Percentiles rank a stretch among this genome's conserved stretches.
phyloP scores from a whole-genome alignment of 1,284 basidiomycete genomes.

The Tilletia setariae region DNA sequence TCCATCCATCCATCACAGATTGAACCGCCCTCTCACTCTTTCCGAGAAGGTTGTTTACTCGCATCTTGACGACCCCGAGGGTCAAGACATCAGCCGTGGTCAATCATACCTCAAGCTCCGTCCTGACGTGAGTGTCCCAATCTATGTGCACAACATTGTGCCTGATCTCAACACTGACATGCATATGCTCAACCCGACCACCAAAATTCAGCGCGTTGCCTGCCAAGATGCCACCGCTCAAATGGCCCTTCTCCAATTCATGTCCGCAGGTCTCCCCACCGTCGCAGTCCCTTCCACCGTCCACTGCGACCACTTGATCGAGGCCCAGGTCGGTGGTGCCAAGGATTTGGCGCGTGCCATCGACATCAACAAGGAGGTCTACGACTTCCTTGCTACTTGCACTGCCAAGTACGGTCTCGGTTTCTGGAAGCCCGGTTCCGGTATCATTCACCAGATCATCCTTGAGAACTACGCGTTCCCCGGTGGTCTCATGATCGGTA shows the following conservation, averaged over 20 bases:
- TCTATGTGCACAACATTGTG: neutral
- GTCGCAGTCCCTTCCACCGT: conserved; percentile 85
- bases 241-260: conserved; percentile 99
- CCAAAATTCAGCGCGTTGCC: conserved; percentile 86
- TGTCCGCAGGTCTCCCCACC: conserved; percentile 85
- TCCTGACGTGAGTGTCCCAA: conserved; percentile 44
- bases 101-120: conserved; percentile 53
- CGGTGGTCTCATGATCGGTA: conserved; percentile 98
- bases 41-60: conserved; percentile 55
- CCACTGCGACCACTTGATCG: conserved; percentile 98
- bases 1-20: conserved; percentile 27
- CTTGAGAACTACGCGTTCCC: conserved; percentile 99
- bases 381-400: conserved; percentile 97
- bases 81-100: conserved; percentile 47
- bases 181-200: conserved; percentile 18
- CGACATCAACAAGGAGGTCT: conserved; percentile 96
- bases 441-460: conserved; percentile 68
- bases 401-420: conserved; percentile 98
- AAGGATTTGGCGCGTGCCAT: conserved; percentile 91
- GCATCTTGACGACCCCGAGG: conserved; percentile 51
- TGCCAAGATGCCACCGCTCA: conserved; percentile 99
- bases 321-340: conserved; percentile 88
- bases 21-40: conserved; percentile 52
- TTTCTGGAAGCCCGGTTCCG: conserved; percentile 99
- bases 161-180: conserved; percentile 21